phyloP scores from a whole-genome alignment of 495 filamentous ascomycete species.

The Hypoxylon lenormandii region DNA sequence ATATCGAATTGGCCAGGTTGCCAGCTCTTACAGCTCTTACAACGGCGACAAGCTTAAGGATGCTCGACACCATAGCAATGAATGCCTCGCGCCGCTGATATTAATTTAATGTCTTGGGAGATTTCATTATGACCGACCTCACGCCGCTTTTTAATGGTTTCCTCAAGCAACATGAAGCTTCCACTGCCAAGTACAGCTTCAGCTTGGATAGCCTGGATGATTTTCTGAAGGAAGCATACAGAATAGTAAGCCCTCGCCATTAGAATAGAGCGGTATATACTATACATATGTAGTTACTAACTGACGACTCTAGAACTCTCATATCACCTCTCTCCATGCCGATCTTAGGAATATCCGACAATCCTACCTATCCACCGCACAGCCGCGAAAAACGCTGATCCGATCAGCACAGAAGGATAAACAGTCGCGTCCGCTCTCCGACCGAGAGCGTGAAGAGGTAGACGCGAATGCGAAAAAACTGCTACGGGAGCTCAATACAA shows the following conservation, averaged over 20 bases:
- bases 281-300: slow-evolving; percentile 22
- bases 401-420: slow-evolving; percentile 49
- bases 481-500: slow-evolving; percentile 81
- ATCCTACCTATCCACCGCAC: slow-evolving; percentile 85
- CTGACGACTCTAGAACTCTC: slow-evolving; percentile 74
- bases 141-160: slow-evolving; percentile 77
- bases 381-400: slow-evolving; percentile 61
- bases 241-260: slow-evolving; percentile 73
- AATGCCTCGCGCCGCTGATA: slow-evolving; percentile 4
- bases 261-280: slow-evolving; percentile 10
- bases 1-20: slow-evolving; percentile 46
- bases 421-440: slow-evolving; percentile 66
- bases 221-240: slow-evolving; percentile 94
- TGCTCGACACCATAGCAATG: slow-evolving; percentile 18
- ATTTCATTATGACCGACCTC: slow-evolving; percentile 71
- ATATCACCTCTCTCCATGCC: slow-evolving; percentile 78
- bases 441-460: slow-evolving; percentile 79
- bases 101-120: background rate
- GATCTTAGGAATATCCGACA: slow-evolving; percentile 87
- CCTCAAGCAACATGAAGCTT: slow-evolving; percentile 68
- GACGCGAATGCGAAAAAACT: slow-evolving; percentile 85
- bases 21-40: slow-evolving; percentile 27
- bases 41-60: slow-evolving; percentile 3
- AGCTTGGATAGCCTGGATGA: slow-evolving; percentile 73
- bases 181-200: slow-evolving; percentile 59